Conservation (phyloP, 2,329 filamentous ascomycete genomes). For the Helotiales sp. region DNA sequence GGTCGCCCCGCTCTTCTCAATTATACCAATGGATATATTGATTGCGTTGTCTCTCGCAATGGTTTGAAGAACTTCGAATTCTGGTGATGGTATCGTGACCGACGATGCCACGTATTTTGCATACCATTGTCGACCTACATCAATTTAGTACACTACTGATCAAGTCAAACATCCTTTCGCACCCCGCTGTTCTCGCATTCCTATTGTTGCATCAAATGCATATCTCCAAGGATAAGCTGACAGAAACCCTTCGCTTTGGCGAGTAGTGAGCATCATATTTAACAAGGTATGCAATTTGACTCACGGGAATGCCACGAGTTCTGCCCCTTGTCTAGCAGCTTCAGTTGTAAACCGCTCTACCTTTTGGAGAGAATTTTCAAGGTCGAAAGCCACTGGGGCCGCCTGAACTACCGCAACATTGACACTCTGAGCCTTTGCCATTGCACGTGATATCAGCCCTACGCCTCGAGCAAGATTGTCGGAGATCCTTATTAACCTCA, state of each 20-base stretch:
- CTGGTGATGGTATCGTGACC: slow-evolving; percentile 40
- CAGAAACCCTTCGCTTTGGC: slow-evolving; percentile 40
- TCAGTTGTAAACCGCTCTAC: slow-evolving; percentile 36
- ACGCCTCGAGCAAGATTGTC: too few species aligned
- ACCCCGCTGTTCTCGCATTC: slow-evolving; percentile 42
- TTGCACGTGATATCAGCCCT: background rate
- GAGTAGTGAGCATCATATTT: background rate
- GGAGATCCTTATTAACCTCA: too few species aligned
- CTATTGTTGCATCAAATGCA: slow-evolving; percentile 44
- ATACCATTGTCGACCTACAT: slow-evolving; percentile 41
- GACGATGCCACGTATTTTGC: slow-evolving; percentile 41
- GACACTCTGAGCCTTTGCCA: slow-evolving; percentile 14
- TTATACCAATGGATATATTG: slow-evolving; percentile 40
- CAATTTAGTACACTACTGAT: background rate
- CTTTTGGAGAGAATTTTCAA: slow-evolving; percentile 39
- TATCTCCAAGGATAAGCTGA: slow-evolving; percentile 46
- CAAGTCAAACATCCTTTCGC: background rate
- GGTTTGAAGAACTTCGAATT: slow-evolving; percentile 36
- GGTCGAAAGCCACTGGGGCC: slow-evolving; percentile 42
- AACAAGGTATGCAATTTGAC: background rate
- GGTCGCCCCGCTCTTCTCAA: slow-evolving; percentile 36
- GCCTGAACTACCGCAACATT: slow-evolving; percentile 43
- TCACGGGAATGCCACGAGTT: slow-evolving; percentile 40
- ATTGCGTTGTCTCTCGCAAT: slow-evolving; percentile 38
- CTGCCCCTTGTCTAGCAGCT: slow-evolving; percentile 38